These are phyloP conservation scores for Suillus subaureus DNA, from an alignment of 768 basidiomycete genomes.

Conservation along the genomic window DNA sequence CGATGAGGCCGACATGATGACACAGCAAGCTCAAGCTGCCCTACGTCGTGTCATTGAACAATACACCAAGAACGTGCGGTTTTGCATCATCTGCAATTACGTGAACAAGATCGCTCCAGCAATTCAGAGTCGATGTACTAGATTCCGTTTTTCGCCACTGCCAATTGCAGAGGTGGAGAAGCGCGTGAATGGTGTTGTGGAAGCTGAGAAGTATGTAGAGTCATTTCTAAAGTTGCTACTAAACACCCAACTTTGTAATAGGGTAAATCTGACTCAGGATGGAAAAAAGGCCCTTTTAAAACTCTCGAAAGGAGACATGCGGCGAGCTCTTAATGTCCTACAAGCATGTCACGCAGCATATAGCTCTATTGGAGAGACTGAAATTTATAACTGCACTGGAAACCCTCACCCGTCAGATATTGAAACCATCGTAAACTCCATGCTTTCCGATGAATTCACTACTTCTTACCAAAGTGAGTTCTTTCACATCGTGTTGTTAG, in stretches of 20 bases:
- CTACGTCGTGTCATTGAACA: conserved; percentile 97
- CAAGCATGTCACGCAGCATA: conserved; percentile 99
- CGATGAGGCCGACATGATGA: conserved; percentile 99
- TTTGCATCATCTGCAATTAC: conserved; percentile 99
- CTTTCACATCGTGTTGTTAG: background rate
- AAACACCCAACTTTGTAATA: conserved; percentile 33
- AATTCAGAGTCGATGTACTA: conserved; percentile 97
- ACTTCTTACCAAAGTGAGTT: conserved; percentile 79
- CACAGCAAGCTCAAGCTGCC: conserved; percentile 94
- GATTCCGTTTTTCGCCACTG: conserved; percentile 95
- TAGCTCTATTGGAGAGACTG: conserved; percentile 82
- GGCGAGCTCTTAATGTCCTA: conserved; percentile 91
- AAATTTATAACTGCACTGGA: conserved; percentile 96
- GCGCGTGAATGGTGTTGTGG: conserved; percentile 74
- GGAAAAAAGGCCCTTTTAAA: conserved; percentile 90
- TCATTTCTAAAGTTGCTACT: background rate
- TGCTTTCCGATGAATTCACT: conserved; percentile 96
- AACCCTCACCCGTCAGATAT: conserved; percentile 96
- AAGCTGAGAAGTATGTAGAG: conserved; percentile 73
- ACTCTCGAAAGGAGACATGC: conserved; percentile 97
- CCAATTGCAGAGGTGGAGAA: conserved; percentile 86
- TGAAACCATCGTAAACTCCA: conserved; percentile 88
- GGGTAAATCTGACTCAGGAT: conserved; percentile 84
- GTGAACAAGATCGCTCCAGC: conserved; percentile 99
- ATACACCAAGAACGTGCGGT: conserved; percentile 97